phyloP scores from a whole-genome alignment of 2,329 filamentous ascomycete genomes.

The Sclerotinia nivalis region DNA sequence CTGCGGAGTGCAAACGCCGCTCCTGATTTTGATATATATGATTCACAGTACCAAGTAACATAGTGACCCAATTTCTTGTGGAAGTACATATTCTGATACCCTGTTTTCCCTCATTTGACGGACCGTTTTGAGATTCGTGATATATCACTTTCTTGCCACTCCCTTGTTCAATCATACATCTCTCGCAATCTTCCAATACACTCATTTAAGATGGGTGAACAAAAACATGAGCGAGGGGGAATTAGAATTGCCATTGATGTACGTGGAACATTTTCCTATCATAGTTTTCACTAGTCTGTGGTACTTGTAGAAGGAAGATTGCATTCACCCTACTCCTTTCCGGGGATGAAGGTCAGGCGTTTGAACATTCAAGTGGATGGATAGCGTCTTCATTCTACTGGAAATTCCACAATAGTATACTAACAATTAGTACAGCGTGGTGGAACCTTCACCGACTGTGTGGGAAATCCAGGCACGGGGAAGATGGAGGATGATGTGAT shows the following conservation, averaged over 20 bases:
- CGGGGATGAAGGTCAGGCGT: slow-evolving; percentile 4
- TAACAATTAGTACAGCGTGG: slow-evolving; percentile 57
- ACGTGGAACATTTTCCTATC: slow-evolving; percentile 24
- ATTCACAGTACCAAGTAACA: neutral
- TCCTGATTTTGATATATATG: slow-evolving; percentile 18
- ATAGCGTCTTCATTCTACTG: neutral
- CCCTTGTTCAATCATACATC: neutral
- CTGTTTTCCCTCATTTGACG: neutral
- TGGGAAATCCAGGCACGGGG: slow-evolving; percentile 73
- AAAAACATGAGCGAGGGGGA: slow-evolving; percentile 46
- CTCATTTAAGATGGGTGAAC: slow-evolving; percentile 24
- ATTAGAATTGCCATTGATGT: slow-evolving; percentile 69
- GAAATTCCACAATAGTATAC: neutral
- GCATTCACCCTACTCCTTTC: neutral
- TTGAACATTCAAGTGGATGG: slow-evolving; percentile 24
- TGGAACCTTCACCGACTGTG: slow-evolving; percentile 90
- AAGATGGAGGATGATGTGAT: slow-evolving; percentile 74
- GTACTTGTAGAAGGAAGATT: slow-evolving; percentile 13
- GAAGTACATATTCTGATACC: neutral
- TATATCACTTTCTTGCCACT: slow-evolving; percentile 12
- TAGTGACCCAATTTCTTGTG: neutral
- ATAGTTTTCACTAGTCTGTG: slow-evolving; percentile 33
- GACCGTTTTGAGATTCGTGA: neutral
- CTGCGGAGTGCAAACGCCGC: slow-evolving; percentile 18
- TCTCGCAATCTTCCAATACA: slow-evolving; percentile 26